These are phyloP conservation scores for Coemansia sp. DNA, from an alignment of 192 early-diverging fungal genomes.

Conservation along the genomic window DNA sequence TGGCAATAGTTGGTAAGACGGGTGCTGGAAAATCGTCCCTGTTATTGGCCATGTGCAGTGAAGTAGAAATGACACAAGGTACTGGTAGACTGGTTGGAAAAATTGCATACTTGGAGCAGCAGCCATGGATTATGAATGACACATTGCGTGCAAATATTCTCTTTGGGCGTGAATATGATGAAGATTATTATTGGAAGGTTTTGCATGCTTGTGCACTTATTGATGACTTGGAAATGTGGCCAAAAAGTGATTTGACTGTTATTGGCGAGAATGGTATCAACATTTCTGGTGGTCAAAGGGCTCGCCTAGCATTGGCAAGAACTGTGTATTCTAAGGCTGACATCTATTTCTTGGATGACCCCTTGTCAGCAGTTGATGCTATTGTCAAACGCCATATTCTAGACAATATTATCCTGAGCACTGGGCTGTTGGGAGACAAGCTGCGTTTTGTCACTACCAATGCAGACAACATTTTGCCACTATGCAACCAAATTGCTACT, in stretches of 20 bases:
- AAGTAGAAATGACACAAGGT: constrained; percentile 46
- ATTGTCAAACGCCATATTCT: constrained; percentile 68
- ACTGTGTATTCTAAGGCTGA: constrained; percentile 71
- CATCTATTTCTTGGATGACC: constrained; percentile 74
- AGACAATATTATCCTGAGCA: constrained; percentile 62
- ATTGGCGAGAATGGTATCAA: constrained; percentile 75
- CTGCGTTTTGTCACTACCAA: constrained; percentile 55
- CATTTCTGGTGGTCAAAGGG: constrained; percentile 73
- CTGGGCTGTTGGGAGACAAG: constrained; percentile 61
- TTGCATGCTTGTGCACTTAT: constrained; percentile 65
- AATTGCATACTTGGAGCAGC: constrained; percentile 37
- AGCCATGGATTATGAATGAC: constrained; percentile 44
- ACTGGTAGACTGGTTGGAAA: constrained; percentile 25
- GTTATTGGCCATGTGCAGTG: constrained; percentile 62
- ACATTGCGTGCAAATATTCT: constrained; percentile 84
- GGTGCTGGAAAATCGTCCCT: constrained; percentile 69
- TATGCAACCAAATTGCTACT: constrained; percentile 28
- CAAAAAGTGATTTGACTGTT: constrained; percentile 68
- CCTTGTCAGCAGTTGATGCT: constrained; percentile 70
- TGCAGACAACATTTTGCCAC: constrained; percentile 26
- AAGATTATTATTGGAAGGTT: constrained; percentile 61
- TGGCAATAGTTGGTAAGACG: constrained; percentile 63
- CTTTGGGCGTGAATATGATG: constrained; percentile 71
- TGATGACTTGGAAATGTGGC: constrained; percentile 66
- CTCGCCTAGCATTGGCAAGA: constrained; percentile 68